Evolutionary conservation across 345 rosid species (phyloP).

Genomic region (Corymbia maculata): DNA sequence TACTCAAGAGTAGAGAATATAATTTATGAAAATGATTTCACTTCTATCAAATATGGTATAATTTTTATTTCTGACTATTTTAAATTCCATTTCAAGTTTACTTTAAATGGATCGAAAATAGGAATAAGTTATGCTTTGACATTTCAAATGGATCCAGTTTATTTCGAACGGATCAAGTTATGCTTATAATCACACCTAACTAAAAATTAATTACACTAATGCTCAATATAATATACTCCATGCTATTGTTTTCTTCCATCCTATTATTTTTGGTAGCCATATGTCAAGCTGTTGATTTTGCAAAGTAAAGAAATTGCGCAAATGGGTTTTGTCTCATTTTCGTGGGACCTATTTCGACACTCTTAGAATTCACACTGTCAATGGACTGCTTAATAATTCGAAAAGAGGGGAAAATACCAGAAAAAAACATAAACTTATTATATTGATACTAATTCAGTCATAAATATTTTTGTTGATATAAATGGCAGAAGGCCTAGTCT

Average conservation of each 20-base stretch:
- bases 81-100: not conserved
- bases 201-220: not conserved
- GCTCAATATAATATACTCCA: not conserved
- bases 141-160: not conserved
- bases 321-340: not conserved
- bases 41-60: not conserved
- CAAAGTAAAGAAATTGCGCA: not conserved
- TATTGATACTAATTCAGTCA: too few relatives aligned
- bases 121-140: not conserved
- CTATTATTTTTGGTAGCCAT: not conserved
- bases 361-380: not conserved
- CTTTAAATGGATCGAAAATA: not conserved
- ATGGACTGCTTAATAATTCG: not conserved
- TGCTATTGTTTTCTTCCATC: not conserved
- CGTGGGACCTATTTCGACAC: not conserved
- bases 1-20: not conserved
- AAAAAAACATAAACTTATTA: too few relatives aligned
- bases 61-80: not conserved
- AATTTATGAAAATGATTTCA: not conserved
- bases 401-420: not conserved
- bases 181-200: not conserved
- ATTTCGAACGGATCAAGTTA: not conserved
- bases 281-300: not conserved
- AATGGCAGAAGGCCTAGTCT: too few relatives aligned
- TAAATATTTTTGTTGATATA: too few relatives aligned